Base-by-base conservation (phyloP, 305 asterid species). In the Ajuga reptans region DNA sequence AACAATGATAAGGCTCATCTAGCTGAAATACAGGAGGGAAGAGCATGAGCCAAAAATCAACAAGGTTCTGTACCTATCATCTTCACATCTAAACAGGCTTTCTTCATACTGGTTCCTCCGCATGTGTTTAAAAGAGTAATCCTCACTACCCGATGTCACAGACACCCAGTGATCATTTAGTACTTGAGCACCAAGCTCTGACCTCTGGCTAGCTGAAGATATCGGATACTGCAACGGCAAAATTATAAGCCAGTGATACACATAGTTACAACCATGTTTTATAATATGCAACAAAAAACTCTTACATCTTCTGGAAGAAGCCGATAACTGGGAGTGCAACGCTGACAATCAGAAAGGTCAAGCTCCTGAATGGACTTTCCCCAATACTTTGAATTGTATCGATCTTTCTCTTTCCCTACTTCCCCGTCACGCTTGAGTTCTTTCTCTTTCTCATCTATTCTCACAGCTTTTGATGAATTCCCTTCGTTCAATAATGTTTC, bases 131-230 rank as follows among this genome's bases (percentile, higher is more conserved):
- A 95, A 95, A 5, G 99, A 95, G 80, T 95, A 95, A 82, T 95
- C 99, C 82, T 95, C 99, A 81, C 99, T 95, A 64, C 99, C 99
- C 68, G 97, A 95, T 68, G 99, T 95, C 81, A 95, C 99, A 76
- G 99, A 95, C 59, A 95, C 98, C 98, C 97, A 95, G 66, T 84
- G 87, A 67, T 95, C 96, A 73, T 95, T 95, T 59, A 95, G 78
- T 66, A 95, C 96, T 83, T 85, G 89, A 66, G 84, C 82, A 66
- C 95, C 99, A 75, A 91, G 95, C 76, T 89, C 95, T 42, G 98
- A 85, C 78, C 87, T 89, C 78, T 89, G 92, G 84, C 99, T 92
- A 59, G 91, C 98, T 56, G 84, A 66, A 72, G 95, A 78, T 72
- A 89, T 87, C 61, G 96, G 98, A 78, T 89, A 95, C 99, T 95